phyloP scores from a whole-genome alignment of 148 eudicot species.

The Tetragonia tetragonoides region DNA sequence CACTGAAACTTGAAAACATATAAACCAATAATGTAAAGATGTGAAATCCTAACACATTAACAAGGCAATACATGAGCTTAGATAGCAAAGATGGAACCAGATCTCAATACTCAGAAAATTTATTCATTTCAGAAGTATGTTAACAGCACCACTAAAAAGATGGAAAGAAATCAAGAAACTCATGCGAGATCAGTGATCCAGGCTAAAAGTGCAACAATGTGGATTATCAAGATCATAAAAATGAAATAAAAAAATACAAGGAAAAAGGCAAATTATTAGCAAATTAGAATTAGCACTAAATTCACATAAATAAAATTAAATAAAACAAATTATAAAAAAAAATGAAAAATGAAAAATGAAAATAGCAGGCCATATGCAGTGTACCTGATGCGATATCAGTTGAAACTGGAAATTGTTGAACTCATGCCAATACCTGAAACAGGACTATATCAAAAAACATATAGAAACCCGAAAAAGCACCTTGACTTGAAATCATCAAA shows the following conservation, averaged over 20 bases:
- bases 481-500: neutral
- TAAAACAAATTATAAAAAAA: no score
- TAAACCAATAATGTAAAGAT: conserved; percentile 7
- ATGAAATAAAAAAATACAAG: no score
- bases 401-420: conserved; percentile 97
- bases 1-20: conserved; percentile 5
- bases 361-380: conserved; percentile 12
- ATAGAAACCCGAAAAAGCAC: neutral
- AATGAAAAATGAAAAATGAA: neutral
- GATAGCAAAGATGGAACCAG: neutral
- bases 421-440: conserved; percentile 88
- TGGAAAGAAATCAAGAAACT: neutral
- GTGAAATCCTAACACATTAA: conserved; percentile 2
- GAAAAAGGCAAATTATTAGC: no score
- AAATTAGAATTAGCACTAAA: no score
- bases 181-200: conserved; percentile 1
- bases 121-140: neutral
- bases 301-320: no score
- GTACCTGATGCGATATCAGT: conserved; percentile 91
- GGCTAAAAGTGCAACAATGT: neutral
- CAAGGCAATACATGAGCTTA: neutral
- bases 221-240: neutral
- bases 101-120: neutral
- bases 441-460: conserved; percentile 8
- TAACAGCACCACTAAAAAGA: neutral